Base-by-base conservation (phyloP, 352 stramenopile species). In the Pythium grandisporangium region DNA sequence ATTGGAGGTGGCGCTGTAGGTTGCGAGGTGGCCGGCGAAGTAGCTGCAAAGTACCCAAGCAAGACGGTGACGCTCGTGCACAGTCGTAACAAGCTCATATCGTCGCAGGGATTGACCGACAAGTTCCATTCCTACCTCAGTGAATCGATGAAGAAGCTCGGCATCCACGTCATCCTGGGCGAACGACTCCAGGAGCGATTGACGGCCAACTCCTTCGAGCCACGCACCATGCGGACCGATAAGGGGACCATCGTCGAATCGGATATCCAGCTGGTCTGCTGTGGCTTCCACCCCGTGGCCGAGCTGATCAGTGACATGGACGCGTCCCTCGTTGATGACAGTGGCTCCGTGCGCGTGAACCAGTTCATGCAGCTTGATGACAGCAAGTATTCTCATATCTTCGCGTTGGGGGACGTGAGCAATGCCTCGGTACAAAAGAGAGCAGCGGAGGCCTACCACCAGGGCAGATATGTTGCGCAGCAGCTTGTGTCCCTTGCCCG, bases 11-110 rank as follows among this genome's bases (percentile, higher is more conserved):
- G 69, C 5, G 32, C 58, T 2, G 69, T 84, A 10, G 70, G 70
- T 21, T 66, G 58, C 32, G 72, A 85, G 38, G 46, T 85, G 30
- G 72, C 69, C 0, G 62, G 57, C 10, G 69, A 85, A 42, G 75
- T 85, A 48, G 66, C 63, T 25, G 32, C 42, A n/a, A 61, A 72
- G 35, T 75, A 66, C 43, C 67, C 72, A 1, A 38, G 32, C 32
- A 85, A 85, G 52, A 59, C 45, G 10, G 59, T 85, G 25, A 83
- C 56, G 6, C 64, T 85, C 23, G 20, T 81, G 5, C 56, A 80
- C 0, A 50, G 42, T 12, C 52, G 56, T 23, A 38, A 54, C 0
- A 34, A 53, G 17, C 55, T 85, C 26, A 44, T 75, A 6, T 27
- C 50, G 10, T 32, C 44, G 13, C 55, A 62, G 42, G 61, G 68